Conservation (phyloP, 345 rosid species). For the Sisymbrium irio region DNA sequence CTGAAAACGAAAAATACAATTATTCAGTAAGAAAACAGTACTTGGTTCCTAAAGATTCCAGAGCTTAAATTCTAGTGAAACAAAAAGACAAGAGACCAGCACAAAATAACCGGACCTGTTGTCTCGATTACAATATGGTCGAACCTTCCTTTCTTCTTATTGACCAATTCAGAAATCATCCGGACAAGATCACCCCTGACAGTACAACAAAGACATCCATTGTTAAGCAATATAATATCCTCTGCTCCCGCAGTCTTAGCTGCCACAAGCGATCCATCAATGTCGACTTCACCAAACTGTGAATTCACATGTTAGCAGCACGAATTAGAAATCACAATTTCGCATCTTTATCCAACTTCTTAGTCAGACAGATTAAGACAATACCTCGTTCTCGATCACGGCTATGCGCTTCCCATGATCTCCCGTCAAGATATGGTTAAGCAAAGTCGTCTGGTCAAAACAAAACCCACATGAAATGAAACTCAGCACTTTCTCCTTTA, state of each 20-base stretch:
- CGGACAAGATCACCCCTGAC: slow-evolving; percentile 98
- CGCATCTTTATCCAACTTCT: neutral
- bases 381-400: slow-evolving; percentile 95
- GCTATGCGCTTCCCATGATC: slow-evolving; percentile 93
- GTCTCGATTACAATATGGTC: slow-evolving; percentile 95
- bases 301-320: slow-evolving; percentile 10
- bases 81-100: neutral
- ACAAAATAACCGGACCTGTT: slow-evolving; percentile 53
- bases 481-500: neutral
- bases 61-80: neutral
- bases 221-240: slow-evolving; percentile 87
- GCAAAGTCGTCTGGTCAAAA: slow-evolving; percentile 69
- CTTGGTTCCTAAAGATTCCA: neutral
- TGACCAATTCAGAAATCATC: slow-evolving; percentile 83
- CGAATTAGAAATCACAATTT: neutral
- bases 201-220: slow-evolving; percentile 96
- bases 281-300: slow-evolving; percentile 94
- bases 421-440: slow-evolving; percentile 88
- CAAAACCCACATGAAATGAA: neutral
- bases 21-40: neutral
- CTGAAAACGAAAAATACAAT: slow-evolving; percentile 37
- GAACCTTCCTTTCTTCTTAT: slow-evolving; percentile 70
- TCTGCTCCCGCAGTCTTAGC: slow-evolving; percentile 82
- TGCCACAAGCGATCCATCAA: slow-evolving; percentile 93
- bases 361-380: neutral